phyloP scores from a whole-genome alignment of 495 filamentous ascomycete genomes.

The Recurvomyces mirabilis region DNA sequence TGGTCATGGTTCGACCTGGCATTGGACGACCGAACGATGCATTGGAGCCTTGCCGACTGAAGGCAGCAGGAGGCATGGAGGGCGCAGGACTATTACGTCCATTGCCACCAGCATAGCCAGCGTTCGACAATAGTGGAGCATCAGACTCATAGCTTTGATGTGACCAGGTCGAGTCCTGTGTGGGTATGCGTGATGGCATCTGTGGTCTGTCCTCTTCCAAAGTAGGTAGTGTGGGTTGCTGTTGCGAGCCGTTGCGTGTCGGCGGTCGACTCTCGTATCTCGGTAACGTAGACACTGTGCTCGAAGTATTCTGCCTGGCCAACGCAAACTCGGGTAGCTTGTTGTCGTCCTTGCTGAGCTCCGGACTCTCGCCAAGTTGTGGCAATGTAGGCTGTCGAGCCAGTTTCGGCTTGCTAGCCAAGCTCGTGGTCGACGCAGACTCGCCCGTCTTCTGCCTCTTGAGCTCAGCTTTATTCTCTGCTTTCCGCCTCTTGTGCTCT shows the following conservation, averaged over 20 bases:
- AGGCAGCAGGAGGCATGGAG: conserved; percentile 22
- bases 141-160: conserved; percentile 43
- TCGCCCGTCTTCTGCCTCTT: conserved; percentile 25
- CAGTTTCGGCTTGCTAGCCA: conserved; percentile 6
- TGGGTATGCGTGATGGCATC: conserved; percentile 33
- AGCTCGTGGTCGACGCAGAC: conserved; percentile 17
- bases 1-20: conserved; percentile 12
- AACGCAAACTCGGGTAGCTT: conserved; percentile 46
- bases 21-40: conserved; percentile 8
- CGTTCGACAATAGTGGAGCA: conserved; percentile 46
- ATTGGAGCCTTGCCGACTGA: conserved; percentile 12
- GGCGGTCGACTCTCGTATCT: conserved; percentile 47
- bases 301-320: conserved; percentile 41
- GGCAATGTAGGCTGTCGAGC: conserved; percentile 20
- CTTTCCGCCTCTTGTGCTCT: conserved; percentile 46
- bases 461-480: conserved; percentile 38
- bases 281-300: conserved; percentile 57
- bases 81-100: conserved; percentile 10
- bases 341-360: conserved; percentile 31
- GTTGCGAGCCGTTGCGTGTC: conserved; percentile 32
- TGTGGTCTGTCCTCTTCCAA: conserved; percentile 27
- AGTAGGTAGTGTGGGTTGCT: conserved; percentile 36
- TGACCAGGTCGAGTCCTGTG: conserved; percentile 35
- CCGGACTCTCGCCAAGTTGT: conserved; percentile 13
- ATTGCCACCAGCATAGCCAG: conserved; percentile 35